Evolutionary conservation across 2,329 filamentous ascomycete genomes (phyloP).

Genomic region (Rhynchosporium secalis): DNA sequence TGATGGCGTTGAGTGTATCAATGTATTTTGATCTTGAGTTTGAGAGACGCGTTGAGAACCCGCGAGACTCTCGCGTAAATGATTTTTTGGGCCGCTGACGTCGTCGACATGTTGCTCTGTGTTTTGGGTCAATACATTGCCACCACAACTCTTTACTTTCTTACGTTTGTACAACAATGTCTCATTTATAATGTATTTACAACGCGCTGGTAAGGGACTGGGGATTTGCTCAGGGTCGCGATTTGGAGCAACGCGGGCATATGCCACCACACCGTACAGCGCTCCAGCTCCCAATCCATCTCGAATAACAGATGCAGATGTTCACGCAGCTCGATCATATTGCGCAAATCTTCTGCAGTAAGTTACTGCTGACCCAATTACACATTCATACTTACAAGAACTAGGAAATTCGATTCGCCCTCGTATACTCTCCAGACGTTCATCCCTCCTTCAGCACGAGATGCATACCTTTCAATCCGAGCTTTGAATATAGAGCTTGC

Average conservation of each 20-base stretch:
- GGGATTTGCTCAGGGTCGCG: slow-evolving; percentile 21
- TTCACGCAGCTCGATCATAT: slow-evolving; percentile 39
- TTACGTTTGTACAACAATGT: slow-evolving; percentile 26
- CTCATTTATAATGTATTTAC: slow-evolving; percentile 32
- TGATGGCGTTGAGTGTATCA: slow-evolving; percentile 20
- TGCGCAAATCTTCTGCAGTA: slow-evolving; percentile 41
- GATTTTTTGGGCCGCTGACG: slow-evolving; percentile 17
- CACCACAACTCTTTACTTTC: slow-evolving; percentile 5
- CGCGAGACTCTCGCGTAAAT: slow-evolving; percentile 25
- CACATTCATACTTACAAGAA: slow-evolving; percentile 21
- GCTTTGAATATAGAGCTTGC: slow-evolving; percentile 92
- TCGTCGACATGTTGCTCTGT: slow-evolving; percentile 7
- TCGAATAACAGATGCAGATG: slow-evolving; percentile 39
- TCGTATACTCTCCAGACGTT: slow-evolving; percentile 85
- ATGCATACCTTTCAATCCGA: slow-evolving; percentile 87
- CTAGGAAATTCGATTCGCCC: slow-evolving; percentile 83
- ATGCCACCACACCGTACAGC: slow-evolving; percentile 39
- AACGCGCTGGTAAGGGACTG: slow-evolving; percentile 32
- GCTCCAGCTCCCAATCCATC: slow-evolving; percentile 37
- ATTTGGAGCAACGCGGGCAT: slow-evolving; percentile 29
- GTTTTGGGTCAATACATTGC: neutral
- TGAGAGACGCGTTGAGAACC: slow-evolving; percentile 29
- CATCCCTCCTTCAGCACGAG: slow-evolving; percentile 69
- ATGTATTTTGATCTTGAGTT: slow-evolving; percentile 10
- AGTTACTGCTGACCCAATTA: slow-evolving; percentile 15